Evolutionary conservation across 768 basidiomycete species (phyloP).

Genomic region (Tricholoma saponaceum): DNA sequence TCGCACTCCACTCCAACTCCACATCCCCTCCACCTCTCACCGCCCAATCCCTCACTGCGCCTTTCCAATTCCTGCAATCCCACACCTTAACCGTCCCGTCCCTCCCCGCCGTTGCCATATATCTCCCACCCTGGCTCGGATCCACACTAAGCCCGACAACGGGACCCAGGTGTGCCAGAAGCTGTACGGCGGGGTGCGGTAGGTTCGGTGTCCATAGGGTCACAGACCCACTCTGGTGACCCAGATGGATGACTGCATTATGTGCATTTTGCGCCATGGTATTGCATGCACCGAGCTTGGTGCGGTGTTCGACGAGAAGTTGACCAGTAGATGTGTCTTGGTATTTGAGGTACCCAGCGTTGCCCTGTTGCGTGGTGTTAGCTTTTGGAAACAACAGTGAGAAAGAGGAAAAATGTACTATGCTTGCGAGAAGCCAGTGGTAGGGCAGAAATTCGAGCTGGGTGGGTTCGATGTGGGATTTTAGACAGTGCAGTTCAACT

Average conservation of each 20-base stretch:
- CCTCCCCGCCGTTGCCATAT: conserved; percentile 86
- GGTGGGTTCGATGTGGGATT: conserved; percentile 84
- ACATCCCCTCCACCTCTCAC: conserved; percentile 60
- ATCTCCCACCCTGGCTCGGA: conserved; percentile 78
- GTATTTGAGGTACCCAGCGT: conserved; percentile 90
- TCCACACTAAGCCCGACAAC: conserved; percentile 80
- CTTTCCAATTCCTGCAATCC: conserved; percentile 97
- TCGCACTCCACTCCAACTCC: conserved; percentile 81
- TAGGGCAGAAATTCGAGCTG: conserved; percentile 91
- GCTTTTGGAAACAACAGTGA: not conserved
- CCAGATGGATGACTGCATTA: conserved; percentile 91
- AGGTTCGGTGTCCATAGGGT: conserved; percentile 97
- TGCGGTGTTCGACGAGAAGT: conserved; percentile 82
- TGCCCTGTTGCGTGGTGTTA: conserved; percentile 46
- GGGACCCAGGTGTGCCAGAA: conserved; percentile 88
- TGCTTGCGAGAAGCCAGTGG: conserved; percentile 87
- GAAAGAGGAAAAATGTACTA: conserved; percentile 46
- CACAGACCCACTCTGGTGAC: conserved; percentile 94
- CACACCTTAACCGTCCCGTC: conserved; percentile 93
- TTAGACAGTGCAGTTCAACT: conserved; percentile 85
- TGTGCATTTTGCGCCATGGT: conserved; percentile 90
- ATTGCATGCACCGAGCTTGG: conserved; percentile 80
- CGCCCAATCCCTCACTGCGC: conserved; percentile 73
- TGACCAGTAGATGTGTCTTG: conserved; percentile 95
- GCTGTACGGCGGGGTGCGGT: conserved; percentile 85